Evolutionary conservation across 805 yeast genomes (phyloP).

Genomic region (Saturnispora dispora): DNA sequence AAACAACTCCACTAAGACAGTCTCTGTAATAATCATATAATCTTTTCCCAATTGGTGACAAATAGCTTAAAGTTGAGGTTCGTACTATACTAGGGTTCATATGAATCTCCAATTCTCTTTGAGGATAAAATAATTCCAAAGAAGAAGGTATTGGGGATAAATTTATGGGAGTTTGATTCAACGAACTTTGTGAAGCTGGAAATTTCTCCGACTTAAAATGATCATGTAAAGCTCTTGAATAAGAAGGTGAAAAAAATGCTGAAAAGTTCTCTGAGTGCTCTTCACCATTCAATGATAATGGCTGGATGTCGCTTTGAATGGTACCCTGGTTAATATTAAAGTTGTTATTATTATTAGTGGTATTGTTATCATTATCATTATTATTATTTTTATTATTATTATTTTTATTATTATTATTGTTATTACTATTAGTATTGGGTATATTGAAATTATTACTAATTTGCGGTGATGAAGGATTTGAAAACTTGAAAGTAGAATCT

Average conservation of each 20-base stretch:
- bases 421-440: not conserved
- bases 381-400: not conserved
- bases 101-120: slow-evolving; percentile 12
- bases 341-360: slow-evolving; percentile 11
- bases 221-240: slow-evolving; percentile 19
- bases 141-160: not conserved
- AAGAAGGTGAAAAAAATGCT: slow-evolving; percentile 21
- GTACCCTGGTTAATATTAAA: slow-evolving; percentile 4
- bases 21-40: slow-evolving; percentile 39
- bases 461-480: not conserved
- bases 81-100: slow-evolving; percentile 24
- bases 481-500: not conserved
- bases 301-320: not conserved
- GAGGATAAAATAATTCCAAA: not conserved
- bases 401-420: not conserved
- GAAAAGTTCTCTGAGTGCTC: slow-evolving; percentile 6
- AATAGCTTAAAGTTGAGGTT: slow-evolving; percentile 21
- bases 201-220: slow-evolving; percentile 11
- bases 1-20: slow-evolving; percentile 33
- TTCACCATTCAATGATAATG: slow-evolving; percentile 8
- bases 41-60: slow-evolving; percentile 29
- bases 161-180: not conserved
- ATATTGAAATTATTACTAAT: not conserved
- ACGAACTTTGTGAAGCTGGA: not conserved
- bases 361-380: slow-evolving; percentile 10